Base-by-base conservation (phyloP, 331 rosid genomes). In the Telfairia occidentalis region DNA sequence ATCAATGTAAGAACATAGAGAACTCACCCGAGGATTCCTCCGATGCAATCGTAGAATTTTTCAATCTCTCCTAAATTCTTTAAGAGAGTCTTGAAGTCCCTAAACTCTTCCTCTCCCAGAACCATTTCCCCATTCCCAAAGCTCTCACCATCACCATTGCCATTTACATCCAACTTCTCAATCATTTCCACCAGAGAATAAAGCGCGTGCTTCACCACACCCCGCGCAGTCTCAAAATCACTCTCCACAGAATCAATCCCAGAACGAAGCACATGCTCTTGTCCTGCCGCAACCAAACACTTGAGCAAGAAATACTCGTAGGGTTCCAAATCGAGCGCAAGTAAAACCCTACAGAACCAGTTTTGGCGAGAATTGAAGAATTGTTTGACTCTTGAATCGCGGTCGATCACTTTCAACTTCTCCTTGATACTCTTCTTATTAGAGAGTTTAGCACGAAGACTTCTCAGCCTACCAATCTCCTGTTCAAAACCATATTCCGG, bases 21-120 rank as follows among this genome's bases (percentile, higher is more conserved):
- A 66, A 85, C 87, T 86, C 37, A 95, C 99, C 97, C 97, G 58
- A 95, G 86, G 60, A 95, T 85, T 74, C 99, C 99, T 29, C 99
- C 99, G 84, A 95, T 86, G 84, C 99, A 90, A 63, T 90, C 89
- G 81, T 95, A 95, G 81, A 91, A 95, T 26, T 79, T 71, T 57
- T 95, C 99, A 73, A 92, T 78, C 74, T 88, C 91, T 28, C 82
- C 89, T 77, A 95, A 81, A 76, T 77, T 81, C 77, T 73, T 82
- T 64, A 95, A 74, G 21, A 95, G 88, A 77, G 81, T 83, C 59
- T 87, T 86, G 92, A 95, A 81, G 26, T 85, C 92, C 11, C 77
- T 15, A 57, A 84, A 74, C 81, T 85, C 96, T 66, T 80, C 85
- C 70, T 81, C 86, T 37, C 63, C 88, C 88, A 92, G 82, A 73